A percentile compares a stretch with the other conserved stretches of the same genome.
Conservation (phyloP, 495 filamentous ascomycete species). For the Penicillium arizonense region DNA sequence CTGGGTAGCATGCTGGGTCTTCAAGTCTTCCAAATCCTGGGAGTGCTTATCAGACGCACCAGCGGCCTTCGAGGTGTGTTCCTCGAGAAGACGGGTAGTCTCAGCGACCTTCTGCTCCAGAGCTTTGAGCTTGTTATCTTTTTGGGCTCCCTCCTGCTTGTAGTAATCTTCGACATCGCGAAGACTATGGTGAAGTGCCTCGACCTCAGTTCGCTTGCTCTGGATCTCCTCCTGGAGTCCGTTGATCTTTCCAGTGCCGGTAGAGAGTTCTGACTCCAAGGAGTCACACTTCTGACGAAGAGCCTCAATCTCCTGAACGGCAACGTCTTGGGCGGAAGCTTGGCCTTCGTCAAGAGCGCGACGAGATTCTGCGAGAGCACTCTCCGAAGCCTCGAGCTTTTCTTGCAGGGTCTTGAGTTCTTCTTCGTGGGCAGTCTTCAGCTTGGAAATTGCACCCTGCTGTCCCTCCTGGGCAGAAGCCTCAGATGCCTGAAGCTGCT, state of each 20-base stretch:
- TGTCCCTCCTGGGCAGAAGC: slow-evolving; percentile 32
- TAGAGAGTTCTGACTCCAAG: slow-evolving; percentile 38
- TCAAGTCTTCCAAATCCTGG: slow-evolving; percentile 29
- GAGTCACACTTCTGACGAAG: slow-evolving; percentile 40
- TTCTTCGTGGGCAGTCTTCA: slow-evolving; percentile 37
- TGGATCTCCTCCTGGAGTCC: slow-evolving; percentile 41
- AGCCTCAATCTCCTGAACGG: slow-evolving; percentile 41
- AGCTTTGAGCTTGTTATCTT: slow-evolving; percentile 31
- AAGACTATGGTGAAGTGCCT: slow-evolving; percentile 36
- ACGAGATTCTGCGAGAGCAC: slow-evolving; percentile 31
- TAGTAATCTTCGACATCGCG: slow-evolving; percentile 31
- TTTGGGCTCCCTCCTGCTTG: slow-evolving; percentile 37
- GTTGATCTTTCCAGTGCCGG: slow-evolving; percentile 38
- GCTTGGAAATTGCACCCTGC: slow-evolving; percentile 31
- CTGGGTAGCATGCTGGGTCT: slow-evolving; percentile 6
- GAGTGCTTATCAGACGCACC: slow-evolving; percentile 30
- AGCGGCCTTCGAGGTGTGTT: slow-evolving; percentile 27
- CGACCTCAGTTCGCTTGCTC: slow-evolving; percentile 38
- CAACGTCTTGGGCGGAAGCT: slow-evolving; percentile 34
- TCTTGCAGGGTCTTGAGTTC: slow-evolving; percentile 33
- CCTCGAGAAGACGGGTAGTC: slow-evolving; percentile 33
- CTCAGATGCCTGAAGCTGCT: slow-evolving; percentile 28
- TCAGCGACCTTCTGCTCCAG: slow-evolving; percentile 36
- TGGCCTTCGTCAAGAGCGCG: slow-evolving; percentile 38
- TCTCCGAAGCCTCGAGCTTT: slow-evolving; percentile 34